phyloP scores from a whole-genome alignment of 2,329 filamentous ascomycete genomes.

The Cadophora sp. region DNA sequence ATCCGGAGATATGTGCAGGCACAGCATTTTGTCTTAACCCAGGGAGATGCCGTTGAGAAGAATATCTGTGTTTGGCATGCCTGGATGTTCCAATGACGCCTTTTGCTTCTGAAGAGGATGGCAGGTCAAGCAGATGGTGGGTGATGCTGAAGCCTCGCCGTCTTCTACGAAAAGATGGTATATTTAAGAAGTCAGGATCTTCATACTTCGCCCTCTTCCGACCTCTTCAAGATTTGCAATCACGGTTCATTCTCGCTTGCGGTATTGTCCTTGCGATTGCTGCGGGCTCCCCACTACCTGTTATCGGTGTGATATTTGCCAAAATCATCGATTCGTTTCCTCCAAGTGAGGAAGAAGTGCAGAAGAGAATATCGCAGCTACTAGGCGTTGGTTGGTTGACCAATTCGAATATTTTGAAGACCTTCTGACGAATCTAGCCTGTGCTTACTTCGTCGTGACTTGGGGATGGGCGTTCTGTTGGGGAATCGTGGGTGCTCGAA shows the following conservation, averaged over 20 bases:
- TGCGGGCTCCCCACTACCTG: constrained; percentile 67
- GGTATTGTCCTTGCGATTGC: constrained; percentile 57
- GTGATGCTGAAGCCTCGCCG: constrained; percentile 24
- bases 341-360: constrained; percentile 52
- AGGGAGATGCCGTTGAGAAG: not conserved
- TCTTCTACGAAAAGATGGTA: constrained; percentile 48
- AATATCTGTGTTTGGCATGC: constrained; percentile 14
- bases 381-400: constrained; percentile 36
- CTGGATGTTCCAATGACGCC: constrained; percentile 27
- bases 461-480: constrained; percentile 57
- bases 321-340: constrained; percentile 66
- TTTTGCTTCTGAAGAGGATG: constrained; percentile 22
- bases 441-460: constrained; percentile 56
- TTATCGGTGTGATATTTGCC: constrained; percentile 70
- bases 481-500: constrained; percentile 56
- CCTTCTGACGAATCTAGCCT: constrained; percentile 42
- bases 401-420: not conserved
- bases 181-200: constrained; percentile 50
- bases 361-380: constrained; percentile 50
- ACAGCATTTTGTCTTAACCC: not conserved
- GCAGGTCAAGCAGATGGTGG: constrained; percentile 23
- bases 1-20: not conserved
- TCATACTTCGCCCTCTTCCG: constrained; percentile 57
- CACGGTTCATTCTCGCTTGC: constrained; percentile 46
- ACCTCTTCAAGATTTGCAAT: constrained; percentile 50